These are phyloP conservation scores for Emergomyces orientalis DNA, from an alignment of 2,329 filamentous ascomycete genomes.

Conservation along the genomic window DNA sequence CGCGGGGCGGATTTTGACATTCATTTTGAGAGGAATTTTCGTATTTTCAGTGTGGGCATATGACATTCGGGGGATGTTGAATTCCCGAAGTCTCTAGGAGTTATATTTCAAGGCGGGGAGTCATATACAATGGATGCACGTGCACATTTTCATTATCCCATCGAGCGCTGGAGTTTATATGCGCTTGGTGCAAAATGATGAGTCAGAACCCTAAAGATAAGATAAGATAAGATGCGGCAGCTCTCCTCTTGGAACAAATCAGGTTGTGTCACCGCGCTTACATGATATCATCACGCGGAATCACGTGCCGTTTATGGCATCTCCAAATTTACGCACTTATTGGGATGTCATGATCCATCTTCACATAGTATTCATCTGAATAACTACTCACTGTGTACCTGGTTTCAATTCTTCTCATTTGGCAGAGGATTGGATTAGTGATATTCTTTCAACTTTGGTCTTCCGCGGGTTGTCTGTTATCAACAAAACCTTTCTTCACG, in stretches of 20 bases:
- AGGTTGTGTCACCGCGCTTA: neutral
- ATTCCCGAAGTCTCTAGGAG: neutral
- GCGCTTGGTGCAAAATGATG: too few relatives aligned
- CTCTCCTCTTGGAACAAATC: neutral
- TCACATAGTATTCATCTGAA: neutral
- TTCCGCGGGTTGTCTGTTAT: neutral
- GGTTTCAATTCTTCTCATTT: neutral
- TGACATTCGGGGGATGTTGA: neutral
- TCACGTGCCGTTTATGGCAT: neutral
- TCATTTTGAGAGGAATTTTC: constrained; percentile 10
- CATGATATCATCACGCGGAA: neutral
- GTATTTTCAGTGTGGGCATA: neutral
- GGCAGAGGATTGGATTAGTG: neutral
- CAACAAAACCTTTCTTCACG: neutral
- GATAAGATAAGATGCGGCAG: neutral
- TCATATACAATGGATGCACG: neutral
- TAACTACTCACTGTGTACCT: neutral
- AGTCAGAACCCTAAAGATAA: neutral
- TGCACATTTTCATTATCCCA: too few relatives aligned
- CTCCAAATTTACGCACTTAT: neutral
- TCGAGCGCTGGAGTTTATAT: too few relatives aligned
- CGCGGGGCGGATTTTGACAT: constrained; percentile 29
- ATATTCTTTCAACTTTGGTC: too few relatives aligned
- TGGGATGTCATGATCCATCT: neutral
- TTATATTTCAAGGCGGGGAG: neutral